Evolutionary conservation across 495 filamentous ascomycete species (phyloP), one percentile per base, ranked within the genome.

Genomic region (Penicillium nucicola): DNA sequence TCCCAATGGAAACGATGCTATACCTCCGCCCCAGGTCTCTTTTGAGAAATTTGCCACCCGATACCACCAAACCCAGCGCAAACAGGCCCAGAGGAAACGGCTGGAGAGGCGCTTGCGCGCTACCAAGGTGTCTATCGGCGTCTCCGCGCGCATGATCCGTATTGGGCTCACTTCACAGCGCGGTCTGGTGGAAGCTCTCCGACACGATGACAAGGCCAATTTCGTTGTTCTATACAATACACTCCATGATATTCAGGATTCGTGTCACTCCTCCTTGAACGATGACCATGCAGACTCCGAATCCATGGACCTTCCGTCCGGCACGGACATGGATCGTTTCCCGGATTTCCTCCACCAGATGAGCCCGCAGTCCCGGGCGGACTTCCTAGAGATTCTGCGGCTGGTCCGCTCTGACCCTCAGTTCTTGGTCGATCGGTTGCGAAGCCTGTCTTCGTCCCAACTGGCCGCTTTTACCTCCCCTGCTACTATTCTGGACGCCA

Each of bases 151-250:
- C 45, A 77, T 95, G 64, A 79, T 86, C 67, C 83, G 88, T 50
- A 85, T 85, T 52, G 87, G 88, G 45, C 84, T 87, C 57, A 81
- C 88, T 36, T 83, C 88, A 43, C 85, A 93, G 68, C 81, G 86
- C 14, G 89, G 87, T 55, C 74, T 98, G 60, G 88, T 93, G 55
- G 92, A 98, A 61, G 82, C 83, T 62, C 90, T 95, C 68, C 87
- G 87, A 57, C 84, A 86, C 40, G 92, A 95, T 64, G 90, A 97
- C 68, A 95, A 93, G 74, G 84, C 84, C 59, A 85, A 78, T 56
- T 98, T 98, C 71, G 87, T 86, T 45, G 81, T 81, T 60, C 75
- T 96, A 39, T 96, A 92, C 67, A 88, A 92, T 75, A 86, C 89
- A 42, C 77, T 96, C 52, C 85, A 90, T 72, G 89, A 96, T 70